These are phyloP conservation scores for Globisporangium alternatum DNA, from an alignment of 352 stramenopile species.

Conservation along the genomic window DNA sequence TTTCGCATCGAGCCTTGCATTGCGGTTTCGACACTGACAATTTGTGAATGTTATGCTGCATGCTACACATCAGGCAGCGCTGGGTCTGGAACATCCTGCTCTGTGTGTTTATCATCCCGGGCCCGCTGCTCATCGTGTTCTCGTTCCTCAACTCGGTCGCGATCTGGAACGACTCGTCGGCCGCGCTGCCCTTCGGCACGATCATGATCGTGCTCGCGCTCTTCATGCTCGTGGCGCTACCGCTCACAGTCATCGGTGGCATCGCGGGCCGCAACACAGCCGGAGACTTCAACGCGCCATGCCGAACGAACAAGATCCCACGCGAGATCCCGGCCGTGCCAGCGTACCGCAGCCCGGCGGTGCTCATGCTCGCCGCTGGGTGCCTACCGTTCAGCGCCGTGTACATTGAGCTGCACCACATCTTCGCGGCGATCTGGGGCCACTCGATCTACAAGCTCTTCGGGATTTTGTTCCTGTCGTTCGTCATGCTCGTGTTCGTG, in stretches of 20 bases:
- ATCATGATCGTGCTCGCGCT: constrained; percentile 94
- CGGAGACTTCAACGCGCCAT: constrained; percentile 90
- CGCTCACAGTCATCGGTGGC: constrained; percentile 92
- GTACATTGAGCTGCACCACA: constrained; percentile 99
- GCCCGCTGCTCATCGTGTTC: constrained; percentile 91
- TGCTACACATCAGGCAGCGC: constrained; percentile 39
- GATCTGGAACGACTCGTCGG: constrained; percentile 94
- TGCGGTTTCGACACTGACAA: neutral
- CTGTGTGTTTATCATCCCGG: constrained; percentile 90
- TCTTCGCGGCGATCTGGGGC: constrained; percentile 97
- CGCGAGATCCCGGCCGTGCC: constrained; percentile 92
- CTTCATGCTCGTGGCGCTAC: constrained; percentile 92
- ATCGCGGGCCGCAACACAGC: constrained; percentile 94
- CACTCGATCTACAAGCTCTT: constrained; percentile 99
- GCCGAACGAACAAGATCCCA: constrained; percentile 95
- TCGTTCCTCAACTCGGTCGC: constrained; percentile 95
- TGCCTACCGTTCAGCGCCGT: constrained; percentile 97
- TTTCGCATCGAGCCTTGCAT: neutral
- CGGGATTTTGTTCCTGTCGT: constrained; percentile 95
- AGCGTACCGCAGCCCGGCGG: constrained; percentile 79
- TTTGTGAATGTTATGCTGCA: neutral
- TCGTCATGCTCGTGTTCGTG: constrained; percentile 95
- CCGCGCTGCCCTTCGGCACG: constrained; percentile 93
- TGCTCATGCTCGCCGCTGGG: constrained; percentile 92
- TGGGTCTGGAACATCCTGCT: constrained; percentile 96